phyloP scores from a whole-genome alignment of 2,329 filamentous ascomycete species.

The Penicillium verrucosum region DNA sequence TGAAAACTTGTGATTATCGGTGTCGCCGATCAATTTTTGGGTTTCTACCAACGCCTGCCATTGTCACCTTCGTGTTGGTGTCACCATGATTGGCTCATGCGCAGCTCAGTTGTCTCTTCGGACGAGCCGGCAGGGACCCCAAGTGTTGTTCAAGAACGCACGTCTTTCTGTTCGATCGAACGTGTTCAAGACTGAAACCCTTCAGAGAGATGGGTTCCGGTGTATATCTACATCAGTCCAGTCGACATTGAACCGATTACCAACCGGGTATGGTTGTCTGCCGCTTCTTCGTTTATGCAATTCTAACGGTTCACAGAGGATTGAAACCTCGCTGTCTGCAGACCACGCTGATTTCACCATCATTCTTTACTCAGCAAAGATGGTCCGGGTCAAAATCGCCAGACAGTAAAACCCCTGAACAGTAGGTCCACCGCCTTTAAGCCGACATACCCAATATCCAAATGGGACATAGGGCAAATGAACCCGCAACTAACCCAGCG shows the following conservation, averaged over 20 bases:
- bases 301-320: conserved; percentile 9
- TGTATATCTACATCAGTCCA: conserved; percentile 14
- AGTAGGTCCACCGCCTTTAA: conserved; percentile 12
- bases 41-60: background rate
- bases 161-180: conserved; percentile 2
- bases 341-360: conserved; percentile 1
- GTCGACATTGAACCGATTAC: background rate
- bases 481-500: conserved; percentile 4
- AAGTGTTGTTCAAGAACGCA: background rate
- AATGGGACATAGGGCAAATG: background rate
- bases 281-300: too few relatives aligned
- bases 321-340: conserved; percentile 1
- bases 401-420: conserved; percentile 15
- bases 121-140: conserved; percentile 4
- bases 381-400: conserved; percentile 26
- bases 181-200: background rate
- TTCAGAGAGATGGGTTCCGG: background rate
- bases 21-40: background rate
- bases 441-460: background rate
- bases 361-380: conserved; percentile 16
- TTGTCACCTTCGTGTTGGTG: conserved; percentile 5
- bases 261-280: conserved; percentile 10
- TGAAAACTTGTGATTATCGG: background rate
- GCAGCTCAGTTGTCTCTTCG: conserved; percentile 10
- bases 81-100: conserved; percentile 16